Percentiles rank a stretch among this genome's conserved stretches.
These are phyloP conservation scores for Penicillium aurantiogriseum DNA, from an alignment of 2,329 filamentous ascomycete species.

Conservation along the genomic window DNA sequence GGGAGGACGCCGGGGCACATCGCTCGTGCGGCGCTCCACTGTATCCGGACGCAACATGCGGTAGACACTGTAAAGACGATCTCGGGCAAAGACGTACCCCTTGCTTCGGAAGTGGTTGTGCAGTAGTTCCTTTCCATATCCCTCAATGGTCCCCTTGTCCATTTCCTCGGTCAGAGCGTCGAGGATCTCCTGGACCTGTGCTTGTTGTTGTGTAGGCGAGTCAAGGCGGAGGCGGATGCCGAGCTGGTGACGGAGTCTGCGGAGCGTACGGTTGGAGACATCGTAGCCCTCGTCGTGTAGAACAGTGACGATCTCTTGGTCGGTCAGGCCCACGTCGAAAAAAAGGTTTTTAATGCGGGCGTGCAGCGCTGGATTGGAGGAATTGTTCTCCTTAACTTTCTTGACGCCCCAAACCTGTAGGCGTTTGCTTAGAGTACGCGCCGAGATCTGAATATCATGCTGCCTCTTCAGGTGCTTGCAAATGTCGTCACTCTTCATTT, in stretches of 20 bases:
- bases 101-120: conserved; percentile 14
- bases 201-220: conserved; percentile 5
- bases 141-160: conserved; percentile 14
- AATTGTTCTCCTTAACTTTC: conserved; percentile 4
- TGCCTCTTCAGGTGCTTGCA: conserved; percentile 10
- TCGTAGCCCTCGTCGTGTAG: conserved; percentile 12
- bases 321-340: conserved; percentile 11
- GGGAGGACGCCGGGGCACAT: conserved; percentile 7
- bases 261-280: conserved; percentile 7
- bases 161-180: conserved; percentile 8
- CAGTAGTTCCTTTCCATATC: conserved; percentile 12
- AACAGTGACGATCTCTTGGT: conserved; percentile 14
- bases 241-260: conserved; percentile 6
- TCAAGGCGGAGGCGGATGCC: conserved; percentile 11
- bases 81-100: conserved; percentile 13
- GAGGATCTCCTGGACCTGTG: conserved; percentile 10
- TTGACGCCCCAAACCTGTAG: conserved; percentile 15
- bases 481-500: conserved; percentile 7
- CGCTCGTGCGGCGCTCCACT: conserved; percentile 3
- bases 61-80: conserved; percentile 17
- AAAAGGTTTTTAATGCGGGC: conserved; percentile 14
- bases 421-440: conserved; percentile 12
- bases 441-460: conserved; percentile 5
- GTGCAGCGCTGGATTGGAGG: conserved; percentile 3
- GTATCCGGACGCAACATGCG: conserved; percentile 9